phyloP scores from a whole-genome alignment of 2,329 filamentous ascomycete species.

The Colletotrichum sp. region DNA sequence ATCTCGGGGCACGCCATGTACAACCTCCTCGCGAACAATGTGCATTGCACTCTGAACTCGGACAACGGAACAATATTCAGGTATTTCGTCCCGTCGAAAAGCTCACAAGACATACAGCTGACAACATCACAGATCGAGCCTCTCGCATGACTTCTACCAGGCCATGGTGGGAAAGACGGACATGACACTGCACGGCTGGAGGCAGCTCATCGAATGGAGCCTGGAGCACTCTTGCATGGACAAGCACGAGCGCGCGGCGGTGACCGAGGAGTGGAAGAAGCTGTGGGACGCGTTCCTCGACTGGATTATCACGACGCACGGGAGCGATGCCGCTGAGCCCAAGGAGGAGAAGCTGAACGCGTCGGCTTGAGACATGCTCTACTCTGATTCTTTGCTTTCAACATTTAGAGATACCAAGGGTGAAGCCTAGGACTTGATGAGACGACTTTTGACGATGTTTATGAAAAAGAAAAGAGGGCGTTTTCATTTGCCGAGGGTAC shows the following conservation, averaged over 20 bases:
- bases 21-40: slow-evolving; percentile 70
- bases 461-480: neutral
- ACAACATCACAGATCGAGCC: slow-evolving; percentile 58
- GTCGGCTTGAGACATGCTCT: neutral
- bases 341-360: neutral
- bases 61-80: slow-evolving; percentile 78
- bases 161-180: slow-evolving; percentile 70
- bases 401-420: neutral
- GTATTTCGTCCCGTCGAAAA: slow-evolving; percentile 40
- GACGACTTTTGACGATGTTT: neutral
- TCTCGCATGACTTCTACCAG: slow-evolving; percentile 81
- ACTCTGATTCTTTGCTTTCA: neutral
- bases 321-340: neutral
- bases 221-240: slow-evolving; percentile 63
- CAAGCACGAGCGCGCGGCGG: slow-evolving; percentile 39
- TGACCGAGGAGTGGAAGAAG: slow-evolving; percentile 50
- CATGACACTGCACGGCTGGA: slow-evolving; percentile 74
- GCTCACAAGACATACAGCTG: neutral
- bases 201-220: slow-evolving; percentile 70
- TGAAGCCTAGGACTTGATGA: neutral
- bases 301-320: slow-evolving; percentile 52
- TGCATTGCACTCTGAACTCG: slow-evolving; percentile 76
- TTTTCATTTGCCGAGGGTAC: neutral
- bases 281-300: slow-evolving; percentile 65
- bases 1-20: slow-evolving; percentile 72